These are phyloP conservation scores for Aaosphaeria pasadenensis DNA, from an alignment of 2,329 filamentous ascomycete species.

Conservation along the genomic window DNA sequence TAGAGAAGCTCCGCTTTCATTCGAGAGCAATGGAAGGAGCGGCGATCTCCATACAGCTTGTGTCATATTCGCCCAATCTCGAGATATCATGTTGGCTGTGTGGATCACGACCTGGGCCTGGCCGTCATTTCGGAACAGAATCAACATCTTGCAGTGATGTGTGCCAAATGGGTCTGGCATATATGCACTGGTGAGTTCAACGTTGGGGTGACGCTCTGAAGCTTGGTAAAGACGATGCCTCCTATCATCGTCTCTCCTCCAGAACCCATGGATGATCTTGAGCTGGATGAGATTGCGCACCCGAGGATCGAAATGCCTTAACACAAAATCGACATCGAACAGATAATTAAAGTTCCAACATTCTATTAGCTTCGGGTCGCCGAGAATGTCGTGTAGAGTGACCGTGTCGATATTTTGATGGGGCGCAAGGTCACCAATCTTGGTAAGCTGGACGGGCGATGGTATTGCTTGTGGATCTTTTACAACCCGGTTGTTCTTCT, in stretches of 20 bases:
- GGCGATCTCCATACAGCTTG: constrained; percentile 81
- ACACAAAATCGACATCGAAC: constrained; percentile 61
- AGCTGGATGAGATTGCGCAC: constrained; percentile 52
- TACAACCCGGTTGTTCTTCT: too few relatives aligned
- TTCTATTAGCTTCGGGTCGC: constrained; percentile 70
- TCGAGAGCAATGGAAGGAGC: constrained; percentile 53
- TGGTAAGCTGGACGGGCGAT: constrained; percentile 72
- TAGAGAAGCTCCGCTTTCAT: not conserved
- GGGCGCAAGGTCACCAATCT: constrained; percentile 61
- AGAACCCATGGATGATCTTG: constrained; percentile 62
- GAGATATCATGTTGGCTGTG: constrained; percentile 86
- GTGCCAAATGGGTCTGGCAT: constrained; percentile 85
- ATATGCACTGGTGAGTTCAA: constrained; percentile 68
- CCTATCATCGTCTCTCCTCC: constrained; percentile 64
- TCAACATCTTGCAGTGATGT: constrained; percentile 83
- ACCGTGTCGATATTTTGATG: constrained; percentile 64
- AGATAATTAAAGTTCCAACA: constrained; percentile 71
- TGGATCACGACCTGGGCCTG: constrained; percentile 78
- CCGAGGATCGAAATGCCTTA: constrained; percentile 59
- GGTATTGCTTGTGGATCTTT: constrained; percentile 5
- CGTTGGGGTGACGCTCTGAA: constrained; percentile 61
- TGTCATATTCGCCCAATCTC: constrained; percentile 85
- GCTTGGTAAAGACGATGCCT: constrained; percentile 55
- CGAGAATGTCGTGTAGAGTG: constrained; percentile 64
- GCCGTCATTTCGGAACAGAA: constrained; percentile 76